A percentile compares a stretch with the other conserved stretches of the same genome.
Conservation (phyloP, 306 rosid genomes). For the Lagenaria siceraria region DNA sequence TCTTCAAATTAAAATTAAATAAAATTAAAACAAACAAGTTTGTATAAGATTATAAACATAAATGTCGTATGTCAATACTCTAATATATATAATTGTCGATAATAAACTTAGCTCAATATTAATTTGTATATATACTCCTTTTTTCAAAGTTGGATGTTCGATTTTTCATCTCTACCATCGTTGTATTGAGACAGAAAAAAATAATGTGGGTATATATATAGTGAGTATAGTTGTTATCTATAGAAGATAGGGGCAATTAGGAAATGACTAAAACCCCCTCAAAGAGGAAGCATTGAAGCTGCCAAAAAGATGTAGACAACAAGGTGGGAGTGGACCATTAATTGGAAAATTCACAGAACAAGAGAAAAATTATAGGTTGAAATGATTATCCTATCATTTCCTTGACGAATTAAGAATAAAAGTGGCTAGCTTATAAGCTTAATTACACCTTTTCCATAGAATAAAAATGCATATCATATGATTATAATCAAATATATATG, state of each 20-base stretch:
- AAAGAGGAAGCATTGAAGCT: neutral
- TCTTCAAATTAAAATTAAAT: too few relatives aligned
- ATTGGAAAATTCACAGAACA: neutral
- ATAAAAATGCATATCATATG: neutral
- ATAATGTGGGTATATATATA: neutral
- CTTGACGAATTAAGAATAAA: neutral
- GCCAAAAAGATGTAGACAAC: conserved; percentile 8
- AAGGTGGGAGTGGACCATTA: conserved; percentile 6
- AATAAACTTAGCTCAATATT: too few relatives aligned
- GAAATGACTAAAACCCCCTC: neutral
- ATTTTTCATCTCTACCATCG: too few relatives aligned
- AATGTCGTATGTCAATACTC: too few relatives aligned
- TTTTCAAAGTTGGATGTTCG: too few relatives aligned
- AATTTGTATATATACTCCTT: too few relatives aligned
- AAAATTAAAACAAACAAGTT: too few relatives aligned
- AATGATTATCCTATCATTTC: conserved; percentile 2
- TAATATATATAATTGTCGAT: too few relatives aligned
- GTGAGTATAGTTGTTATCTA: neutral
- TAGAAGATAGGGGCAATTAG: neutral
- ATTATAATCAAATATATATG: neutral
- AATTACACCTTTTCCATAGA: neutral
- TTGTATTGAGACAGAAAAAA: neutral
- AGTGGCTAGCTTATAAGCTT: neutral
- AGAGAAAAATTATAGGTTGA: neutral
- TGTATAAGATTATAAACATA: too few relatives aligned